A percentile compares a stretch with the other conserved stretches of the same genome.
These are phyloP conservation scores for Blastobotrys serpentis DNA, from an alignment of 1,139 yeast species.

Conservation along the genomic window DNA sequence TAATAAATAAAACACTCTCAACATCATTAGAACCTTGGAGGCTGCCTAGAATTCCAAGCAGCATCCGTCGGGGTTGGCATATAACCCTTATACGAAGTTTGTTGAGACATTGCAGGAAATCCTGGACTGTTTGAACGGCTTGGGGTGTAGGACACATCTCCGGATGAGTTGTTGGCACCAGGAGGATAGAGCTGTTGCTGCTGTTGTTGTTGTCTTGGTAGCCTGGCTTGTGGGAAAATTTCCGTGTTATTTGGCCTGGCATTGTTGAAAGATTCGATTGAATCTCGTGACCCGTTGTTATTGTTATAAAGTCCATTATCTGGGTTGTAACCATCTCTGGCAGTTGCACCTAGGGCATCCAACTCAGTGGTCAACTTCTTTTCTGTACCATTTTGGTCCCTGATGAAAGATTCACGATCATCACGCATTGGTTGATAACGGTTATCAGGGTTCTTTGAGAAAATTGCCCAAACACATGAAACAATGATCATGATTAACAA, in stretches of 20 bases:
- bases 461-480: conserved; percentile 78
- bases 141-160: conserved; percentile 15
- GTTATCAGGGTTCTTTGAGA: conserved; percentile 91
- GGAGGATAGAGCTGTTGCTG: conserved; percentile 11
- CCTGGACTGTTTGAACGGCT: conserved; percentile 18
- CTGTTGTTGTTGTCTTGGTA: conserved; percentile 22
- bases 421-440: conserved; percentile 96
- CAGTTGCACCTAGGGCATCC: conserved; percentile 85
- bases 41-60: conserved; percentile 10
- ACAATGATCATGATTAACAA: conserved; percentile 80
- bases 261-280: conserved; percentile 8
- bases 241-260: conserved; percentile 19
- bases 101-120: conserved; percentile 12
- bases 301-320: conserved; percentile 11
- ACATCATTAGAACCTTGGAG: conserved; percentile 14
- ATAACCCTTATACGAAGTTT: conserved; percentile 18
- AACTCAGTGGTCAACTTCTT: conserved; percentile 57
- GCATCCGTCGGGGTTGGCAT: conserved; percentile 18
- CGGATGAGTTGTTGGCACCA: neutral
- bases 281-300: conserved; percentile 4
- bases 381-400: conserved; percentile 47
- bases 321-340: conserved; percentile 50
- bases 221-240: conserved; percentile 27
- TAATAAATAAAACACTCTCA: conserved; percentile 1
- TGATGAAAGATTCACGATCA: conserved; percentile 87